These are phyloP conservation scores for Helicocarpus griseus DNA, from an alignment of 2,329 filamentous ascomycete genomes.

Conservation along the genomic window DNA sequence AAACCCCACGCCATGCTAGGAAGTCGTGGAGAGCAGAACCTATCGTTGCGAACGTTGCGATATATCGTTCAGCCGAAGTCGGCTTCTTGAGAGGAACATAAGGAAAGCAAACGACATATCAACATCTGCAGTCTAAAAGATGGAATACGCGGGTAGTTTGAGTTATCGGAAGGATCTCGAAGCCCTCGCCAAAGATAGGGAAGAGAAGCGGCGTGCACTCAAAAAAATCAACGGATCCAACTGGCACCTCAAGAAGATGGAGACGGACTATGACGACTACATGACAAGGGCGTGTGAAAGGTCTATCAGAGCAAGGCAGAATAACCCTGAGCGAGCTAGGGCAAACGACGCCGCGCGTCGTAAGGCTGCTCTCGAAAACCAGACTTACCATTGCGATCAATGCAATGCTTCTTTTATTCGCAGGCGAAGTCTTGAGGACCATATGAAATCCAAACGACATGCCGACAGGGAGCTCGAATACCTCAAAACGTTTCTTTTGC, in stretches of 20 bases:
- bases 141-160: too few relatives aligned
- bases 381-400: not conserved
- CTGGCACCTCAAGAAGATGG: not conserved
- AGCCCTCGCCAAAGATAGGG: not conserved
- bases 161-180: too few relatives aligned
- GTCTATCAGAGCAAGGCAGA: not conserved
- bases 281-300: not conserved
- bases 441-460: not conserved
- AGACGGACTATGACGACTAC: not conserved
- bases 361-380: not conserved
- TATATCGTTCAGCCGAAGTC: too few relatives aligned
- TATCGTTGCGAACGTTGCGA: too few relatives aligned
- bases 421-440: not conserved
- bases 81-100: too few relatives aligned
- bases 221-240: not conserved
- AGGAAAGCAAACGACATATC: too few relatives aligned
- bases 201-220: not conserved
- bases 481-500: not conserved
- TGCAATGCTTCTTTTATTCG: not conserved
- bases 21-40: too few relatives aligned
- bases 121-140: too few relatives aligned
- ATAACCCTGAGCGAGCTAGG: not conserved
- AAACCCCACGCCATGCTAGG: too few relatives aligned
- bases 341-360: not conserved
- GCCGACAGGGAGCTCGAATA: not conserved